Evolutionary conservation across 805 yeast genomes (phyloP), one percentile per base, ranked within the genome.

Genomic region (Hanseniaspora valbyensis): DNA sequence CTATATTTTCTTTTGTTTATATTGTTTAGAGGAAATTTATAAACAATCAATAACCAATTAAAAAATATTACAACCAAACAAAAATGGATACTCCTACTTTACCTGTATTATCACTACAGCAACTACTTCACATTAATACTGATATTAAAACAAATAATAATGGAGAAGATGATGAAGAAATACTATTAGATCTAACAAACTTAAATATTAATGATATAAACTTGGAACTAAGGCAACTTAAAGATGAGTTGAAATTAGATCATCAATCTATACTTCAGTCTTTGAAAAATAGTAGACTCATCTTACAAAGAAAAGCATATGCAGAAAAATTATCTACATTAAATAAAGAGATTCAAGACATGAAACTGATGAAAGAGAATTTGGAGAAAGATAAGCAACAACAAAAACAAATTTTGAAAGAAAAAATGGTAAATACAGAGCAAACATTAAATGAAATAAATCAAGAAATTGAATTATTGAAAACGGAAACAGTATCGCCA

Each of bases 101-200:
- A 24, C 50, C 50, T 12, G 50, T 46, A 3, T 29, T 46, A 44
- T 38, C 50, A 4, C 25, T 46, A 21, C 50, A 46, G 19, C 50
- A 46, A 21, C 26, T 46, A 6, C 16, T 28, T 2, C 41, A 21
- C 24, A 38, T 46, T 5, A 33, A 46, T 18, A 12, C 30, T 2
- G 33, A 25, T 28, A 2, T n/a, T 12, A 21, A 37, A 16, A 21
- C 21, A 2, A 10, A 10, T 12, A 30, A 9, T 8, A 40, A 36
- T 10, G 40, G 29, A 14, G 42, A 37, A 5, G 2, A 30, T 4
- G 42, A 44, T 2, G 49, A 46, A 8, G 41, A 39, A n/a, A 32
- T 46, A 8, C 16, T 46, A 5, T 25, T 46, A 7, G 50, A 46
- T 24, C 30, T 46, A 25, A 39, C 39, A 2, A 38, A 34, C 8